Base-by-base conservation (phyloP, 2,329 filamentous ascomycete genomes). In the Sarocladiaceae sp. region DNA sequence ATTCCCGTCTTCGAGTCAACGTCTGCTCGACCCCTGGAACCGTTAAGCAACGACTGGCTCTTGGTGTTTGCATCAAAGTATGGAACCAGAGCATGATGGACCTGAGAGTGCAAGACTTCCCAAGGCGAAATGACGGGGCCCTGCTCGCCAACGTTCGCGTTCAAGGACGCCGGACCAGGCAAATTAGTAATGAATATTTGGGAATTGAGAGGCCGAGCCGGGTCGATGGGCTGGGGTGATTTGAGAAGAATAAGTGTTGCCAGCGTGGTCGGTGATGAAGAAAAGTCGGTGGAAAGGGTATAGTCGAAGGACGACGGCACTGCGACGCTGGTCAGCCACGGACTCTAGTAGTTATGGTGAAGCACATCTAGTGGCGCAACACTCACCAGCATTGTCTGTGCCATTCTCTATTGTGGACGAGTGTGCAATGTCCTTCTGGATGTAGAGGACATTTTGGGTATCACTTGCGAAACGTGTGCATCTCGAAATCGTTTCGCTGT, bases 31-130 rank as follows among this genome's bases (percentile, higher is more conserved):
- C 81, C 82, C 58, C 87, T 83, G 45, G 73, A 70, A 13, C 81
- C 80, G 58, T 77, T 78, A 46, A 69, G 68, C 42, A 78, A 67
- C 59, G 88, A 85, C 56, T 88, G 83, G 51, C 76, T 85, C 68
- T 89, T 91, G 47, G 90, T 94, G 63, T 89, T 94, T 55, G 90
- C 91, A 71, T 99, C 91, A 61, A 98, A 98, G 66, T 96, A 97
- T 31, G 94, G 93, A 56, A 88, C 88, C 59, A 98, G 73, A 53
- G 87, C 89, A 62, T 89, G 84, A 65, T 95, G 90, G 53, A 99
- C 80, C 56, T 95, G 78, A 47, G 91, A 88, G 68, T 96, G 89
- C 50, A 98, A 73, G 55, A 91, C 84, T 66, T 97, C 91, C 67
- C 89, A 96, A 3, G 91, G 89, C 35, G 90, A 94, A 45, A 83